A percentile compares a stretch with the other conserved stretches of the same genome.
These are phyloP conservation scores for Lathyrus aphaca DNA, from an alignment of 306 rosid genomes.

Conservation along the genomic window DNA sequence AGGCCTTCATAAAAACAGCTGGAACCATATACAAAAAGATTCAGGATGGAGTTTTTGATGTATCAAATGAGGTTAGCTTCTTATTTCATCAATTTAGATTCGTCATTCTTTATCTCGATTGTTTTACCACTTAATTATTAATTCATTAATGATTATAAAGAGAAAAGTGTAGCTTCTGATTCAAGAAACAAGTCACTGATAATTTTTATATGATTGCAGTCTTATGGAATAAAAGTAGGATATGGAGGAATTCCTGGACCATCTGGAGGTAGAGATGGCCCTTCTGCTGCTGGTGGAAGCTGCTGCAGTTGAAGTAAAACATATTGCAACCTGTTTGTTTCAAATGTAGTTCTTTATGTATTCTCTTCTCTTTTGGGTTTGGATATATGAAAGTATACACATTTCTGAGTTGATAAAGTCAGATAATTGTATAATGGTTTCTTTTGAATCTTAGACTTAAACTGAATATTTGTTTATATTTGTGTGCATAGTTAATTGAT, in stretches of 20 bases:
- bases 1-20: constrained; percentile 98
- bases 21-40: constrained; percentile 91
- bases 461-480: constrained; percentile 43
- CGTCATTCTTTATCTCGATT: constrained; percentile 8
- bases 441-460: constrained; percentile 32
- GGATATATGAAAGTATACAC: constrained; percentile 43
- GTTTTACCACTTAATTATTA: constrained; percentile 5
- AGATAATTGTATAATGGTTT: constrained; percentile 59
- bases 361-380: constrained; percentile 43
- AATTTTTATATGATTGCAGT: constrained; percentile 57
- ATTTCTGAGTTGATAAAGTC: constrained; percentile 37
- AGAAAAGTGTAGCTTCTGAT: not conserved
- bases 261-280: constrained; percentile 92
- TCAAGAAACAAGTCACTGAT: constrained; percentile 37
- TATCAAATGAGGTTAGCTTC: constrained; percentile 87
- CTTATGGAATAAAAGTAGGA: constrained; percentile 97
- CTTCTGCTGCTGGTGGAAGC: constrained; percentile 76
- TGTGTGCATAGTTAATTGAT: constrained; percentile 55
- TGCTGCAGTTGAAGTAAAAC: constrained; percentile 79
- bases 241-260: constrained; percentile 99
- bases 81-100: constrained; percentile 1
- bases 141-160: constrained; percentile 14
- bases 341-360: constrained; percentile 27
- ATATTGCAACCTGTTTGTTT: constrained; percentile 39
- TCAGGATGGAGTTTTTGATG: constrained; percentile 96